Percentiles rank a stretch among this genome's conserved stretches.
These are phyloP conservation scores for Inga leiocalycina DNA, from an alignment of 306 rosid genomes.

Conservation along the genomic window DNA sequence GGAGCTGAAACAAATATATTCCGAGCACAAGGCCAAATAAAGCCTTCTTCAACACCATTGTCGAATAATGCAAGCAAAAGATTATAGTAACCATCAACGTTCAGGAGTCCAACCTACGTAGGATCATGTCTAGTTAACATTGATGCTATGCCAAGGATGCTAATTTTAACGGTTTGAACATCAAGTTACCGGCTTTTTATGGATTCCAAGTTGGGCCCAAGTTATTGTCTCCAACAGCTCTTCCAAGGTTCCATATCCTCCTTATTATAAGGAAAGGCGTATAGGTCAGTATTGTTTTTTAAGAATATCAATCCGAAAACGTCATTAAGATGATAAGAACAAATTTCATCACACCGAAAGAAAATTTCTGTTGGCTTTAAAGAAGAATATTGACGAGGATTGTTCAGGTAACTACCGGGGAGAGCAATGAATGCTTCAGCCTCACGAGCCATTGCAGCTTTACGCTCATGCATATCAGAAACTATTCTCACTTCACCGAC, in stretches of 20 bases:
- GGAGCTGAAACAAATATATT: slow-evolving; percentile 74
- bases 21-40: slow-evolving; percentile 81
- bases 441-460: slow-evolving; percentile 69
- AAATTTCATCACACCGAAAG: neutral
- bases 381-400: slow-evolving; percentile 3
- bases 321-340: neutral
- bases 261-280: slow-evolving; percentile 36
- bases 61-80: slow-evolving; percentile 81
- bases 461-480: slow-evolving; percentile 77
- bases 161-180: slow-evolving; percentile 14
- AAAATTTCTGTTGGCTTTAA: slow-evolving; percentile 14
- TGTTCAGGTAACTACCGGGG: slow-evolving; percentile 49
- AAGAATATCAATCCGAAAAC: neutral
- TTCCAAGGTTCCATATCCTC: slow-evolving; percentile 96
- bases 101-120: slow-evolving; percentile 78
- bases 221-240: slow-evolving; percentile 89
- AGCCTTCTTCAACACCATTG: slow-evolving; percentile 88
- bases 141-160: neutral
- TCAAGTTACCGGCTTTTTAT: slow-evolving; percentile 67
- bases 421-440: slow-evolving; percentile 79
- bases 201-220: slow-evolving; percentile 94
- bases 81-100: slow-evolving; percentile 88
- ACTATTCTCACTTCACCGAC: slow-evolving; percentile 75
- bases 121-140: slow-evolving; percentile 31
- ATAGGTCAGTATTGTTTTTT: neutral